Evolutionary conservation across 371 early-diverging fungal genomes (phyloP).

Genomic region (Mortierella sp.): DNA sequence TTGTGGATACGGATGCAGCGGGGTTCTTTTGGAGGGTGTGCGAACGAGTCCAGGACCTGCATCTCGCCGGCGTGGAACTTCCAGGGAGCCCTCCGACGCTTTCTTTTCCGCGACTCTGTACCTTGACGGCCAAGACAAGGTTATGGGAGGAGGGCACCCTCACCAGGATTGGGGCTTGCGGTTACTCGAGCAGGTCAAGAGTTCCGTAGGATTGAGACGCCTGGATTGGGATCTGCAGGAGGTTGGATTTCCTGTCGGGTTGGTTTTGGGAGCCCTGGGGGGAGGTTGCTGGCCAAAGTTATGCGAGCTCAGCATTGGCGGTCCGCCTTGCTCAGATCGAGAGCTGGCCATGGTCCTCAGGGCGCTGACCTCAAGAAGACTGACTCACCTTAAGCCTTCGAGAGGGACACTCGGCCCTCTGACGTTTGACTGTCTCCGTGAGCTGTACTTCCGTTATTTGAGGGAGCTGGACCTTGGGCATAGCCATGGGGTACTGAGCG

Average conservation of each 20-base stretch:
- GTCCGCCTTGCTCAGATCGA: background rate
- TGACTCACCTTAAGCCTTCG: background rate
- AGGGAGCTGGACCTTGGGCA: background rate
- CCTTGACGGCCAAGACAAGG: background rate
- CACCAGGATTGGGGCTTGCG: background rate
- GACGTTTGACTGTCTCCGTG: background rate
- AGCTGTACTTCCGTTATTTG: background rate
- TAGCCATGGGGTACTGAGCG: background rate
- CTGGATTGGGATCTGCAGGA: background rate
- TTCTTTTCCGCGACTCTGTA: background rate
- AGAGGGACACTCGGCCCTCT: background rate
- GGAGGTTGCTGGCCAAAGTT: background rate
- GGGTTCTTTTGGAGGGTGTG: background rate
- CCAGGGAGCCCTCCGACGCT: background rate
- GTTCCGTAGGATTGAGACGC: background rate
- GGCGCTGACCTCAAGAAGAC: background rate
- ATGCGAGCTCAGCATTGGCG: background rate
- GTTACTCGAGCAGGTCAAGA: background rate
- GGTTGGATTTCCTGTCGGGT: background rate
- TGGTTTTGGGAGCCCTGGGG: background rate
- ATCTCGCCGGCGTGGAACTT: background rate
- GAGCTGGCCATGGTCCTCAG: background rate
- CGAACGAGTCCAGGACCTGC: background rate
- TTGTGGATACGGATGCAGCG: background rate
- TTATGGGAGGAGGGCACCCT: background rate